These are phyloP conservation scores for Cytospora piceicola DNA, from an alignment of 2,329 filamentous ascomycete species.

Conservation along the genomic window DNA sequence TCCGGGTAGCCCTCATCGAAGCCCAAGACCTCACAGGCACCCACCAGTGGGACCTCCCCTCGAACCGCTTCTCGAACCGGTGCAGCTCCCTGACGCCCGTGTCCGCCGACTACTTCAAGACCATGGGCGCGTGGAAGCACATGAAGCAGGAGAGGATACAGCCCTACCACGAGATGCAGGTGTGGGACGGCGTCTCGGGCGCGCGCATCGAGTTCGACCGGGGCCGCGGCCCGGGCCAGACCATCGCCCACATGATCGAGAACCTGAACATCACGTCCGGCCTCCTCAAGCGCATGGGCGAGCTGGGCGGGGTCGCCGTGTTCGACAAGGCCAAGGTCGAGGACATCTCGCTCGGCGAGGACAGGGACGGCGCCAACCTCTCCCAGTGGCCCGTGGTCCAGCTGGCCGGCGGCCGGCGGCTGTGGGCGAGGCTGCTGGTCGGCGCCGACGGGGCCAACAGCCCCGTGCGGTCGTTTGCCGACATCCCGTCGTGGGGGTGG, in stretches of 20 bases:
- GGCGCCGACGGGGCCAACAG: slow-evolving; percentile 96
- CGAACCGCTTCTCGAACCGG: slow-evolving; percentile 82
- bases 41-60: slow-evolving; percentile 66
- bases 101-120: slow-evolving; percentile 79
- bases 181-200: slow-evolving; percentile 93
- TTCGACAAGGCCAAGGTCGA: slow-evolving; percentile 80
- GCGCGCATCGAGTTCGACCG: slow-evolving; percentile 89
- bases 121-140: slow-evolving; percentile 84
- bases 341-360: slow-evolving; percentile 74
- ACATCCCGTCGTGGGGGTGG: slow-evolving; percentile 85
- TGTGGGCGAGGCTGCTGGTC: slow-evolving; percentile 83
- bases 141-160: slow-evolving; percentile 76
- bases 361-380: slow-evolving; percentile 72
- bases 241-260: slow-evolving; percentile 95
- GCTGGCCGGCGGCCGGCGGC: slow-evolving; percentile 66
- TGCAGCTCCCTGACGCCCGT: slow-evolving; percentile 93
- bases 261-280: slow-evolving; percentile 86
- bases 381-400: slow-evolving; percentile 86
- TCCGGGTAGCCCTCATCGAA: slow-evolving; percentile 89
- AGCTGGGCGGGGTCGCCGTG: slow-evolving; percentile 69
- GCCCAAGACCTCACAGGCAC: slow-evolving; percentile 79
- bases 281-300: slow-evolving; percentile 71
- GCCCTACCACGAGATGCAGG: slow-evolving; percentile 93
- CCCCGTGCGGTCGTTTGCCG: slow-evolving; percentile 86
- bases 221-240: slow-evolving; percentile 57